Percentiles rank a stretch among this genome's conserved stretches.
Conservation (phyloP, 2,329 filamentous ascomycete genomes). For the Zymoseptoria tritici region DNA sequence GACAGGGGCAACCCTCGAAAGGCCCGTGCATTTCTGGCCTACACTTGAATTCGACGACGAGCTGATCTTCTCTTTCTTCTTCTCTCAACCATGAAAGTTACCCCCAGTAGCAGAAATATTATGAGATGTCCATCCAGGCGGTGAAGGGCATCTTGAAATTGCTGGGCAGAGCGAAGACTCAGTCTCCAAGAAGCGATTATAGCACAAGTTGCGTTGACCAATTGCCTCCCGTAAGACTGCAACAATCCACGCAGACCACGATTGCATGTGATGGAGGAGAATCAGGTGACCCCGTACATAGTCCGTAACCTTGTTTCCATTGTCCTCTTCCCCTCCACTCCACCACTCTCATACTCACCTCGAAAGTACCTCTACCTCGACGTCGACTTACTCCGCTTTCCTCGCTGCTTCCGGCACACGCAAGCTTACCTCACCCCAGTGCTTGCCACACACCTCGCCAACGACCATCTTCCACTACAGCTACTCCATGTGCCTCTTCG, state of each 20-base stretch:
- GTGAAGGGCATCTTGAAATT: conserved; percentile 46
- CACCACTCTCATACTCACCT: background rate
- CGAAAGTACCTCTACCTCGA: background rate
- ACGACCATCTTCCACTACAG: background rate
- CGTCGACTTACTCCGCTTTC: conserved; percentile 3
- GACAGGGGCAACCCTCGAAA: background rate
- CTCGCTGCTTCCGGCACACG: background rate
- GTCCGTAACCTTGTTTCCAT: background rate
- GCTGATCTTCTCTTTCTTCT: conserved; percentile 27
- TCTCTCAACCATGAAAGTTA: conserved; percentile 46
- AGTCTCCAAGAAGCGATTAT: conserved; percentile 30
- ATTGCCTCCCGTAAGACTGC: conserved; percentile 28
- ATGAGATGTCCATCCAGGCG: conserved; percentile 14
- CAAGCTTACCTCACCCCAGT: background rate
- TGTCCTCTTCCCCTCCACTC: background rate
- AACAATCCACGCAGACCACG: background rate
- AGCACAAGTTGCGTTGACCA: conserved; percentile 15
- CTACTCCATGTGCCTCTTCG: background rate
- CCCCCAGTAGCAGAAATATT: conserved; percentile 39
- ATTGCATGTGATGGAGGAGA: background rate
- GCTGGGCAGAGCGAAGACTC: conserved; percentile 40
- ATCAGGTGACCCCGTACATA: background rate
- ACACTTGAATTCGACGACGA: background rate
- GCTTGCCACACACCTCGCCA: background rate
- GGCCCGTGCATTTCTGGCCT: background rate